Evolutionary conservation across 1,284 basidiomycete genomes (phyloP).

Genomic region (Trametes hirsuta): DNA sequence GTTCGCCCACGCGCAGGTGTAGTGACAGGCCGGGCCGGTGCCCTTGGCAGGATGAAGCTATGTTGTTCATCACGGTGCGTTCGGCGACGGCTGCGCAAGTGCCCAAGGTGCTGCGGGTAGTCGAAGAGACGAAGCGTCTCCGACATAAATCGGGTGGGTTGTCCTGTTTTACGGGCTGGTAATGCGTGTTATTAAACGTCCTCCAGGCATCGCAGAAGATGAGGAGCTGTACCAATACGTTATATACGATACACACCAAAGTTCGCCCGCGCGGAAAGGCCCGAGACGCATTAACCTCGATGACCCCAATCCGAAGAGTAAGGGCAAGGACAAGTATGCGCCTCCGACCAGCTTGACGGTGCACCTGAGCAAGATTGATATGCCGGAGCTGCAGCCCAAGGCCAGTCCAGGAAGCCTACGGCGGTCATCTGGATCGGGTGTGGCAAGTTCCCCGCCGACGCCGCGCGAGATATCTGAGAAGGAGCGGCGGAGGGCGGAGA

Average conservation of each 20-base stretch:
- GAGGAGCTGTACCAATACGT: conserved; percentile 81
- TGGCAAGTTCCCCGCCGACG: background rate
- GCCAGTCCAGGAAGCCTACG: conserved; percentile 5
- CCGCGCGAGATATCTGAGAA: conserved; percentile 24
- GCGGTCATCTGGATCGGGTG: conserved; percentile 8
- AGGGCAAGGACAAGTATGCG: conserved; percentile 50
- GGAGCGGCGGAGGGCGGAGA: conserved; percentile 31
- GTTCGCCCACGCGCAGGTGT: background rate
- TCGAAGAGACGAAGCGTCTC: conserved; percentile 77
- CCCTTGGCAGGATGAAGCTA: conserved; percentile 64
- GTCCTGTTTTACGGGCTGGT: background rate
- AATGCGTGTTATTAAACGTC: background rate
- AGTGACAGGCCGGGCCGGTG: background rate
- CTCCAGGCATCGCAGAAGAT: conserved; percentile 53
- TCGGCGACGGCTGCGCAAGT: conserved; percentile 69
- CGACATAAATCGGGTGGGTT: conserved; percentile 67
- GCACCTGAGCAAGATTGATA: conserved; percentile 81
- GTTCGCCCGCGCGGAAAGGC: conserved; percentile 44
- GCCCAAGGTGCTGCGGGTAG: conserved; percentile 77
- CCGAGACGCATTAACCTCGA: conserved; percentile 72
- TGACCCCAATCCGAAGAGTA: conserved; percentile 42
- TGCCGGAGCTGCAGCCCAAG: conserved; percentile 76
- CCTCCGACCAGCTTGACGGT: conserved; percentile 69
- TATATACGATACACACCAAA: conserved; percentile 55
- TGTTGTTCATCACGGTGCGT: conserved; percentile 76